These are phyloP conservation scores for Cercospora brassicicola DNA, from an alignment of 2,329 filamentous ascomycete genomes.

Conservation along the genomic window DNA sequence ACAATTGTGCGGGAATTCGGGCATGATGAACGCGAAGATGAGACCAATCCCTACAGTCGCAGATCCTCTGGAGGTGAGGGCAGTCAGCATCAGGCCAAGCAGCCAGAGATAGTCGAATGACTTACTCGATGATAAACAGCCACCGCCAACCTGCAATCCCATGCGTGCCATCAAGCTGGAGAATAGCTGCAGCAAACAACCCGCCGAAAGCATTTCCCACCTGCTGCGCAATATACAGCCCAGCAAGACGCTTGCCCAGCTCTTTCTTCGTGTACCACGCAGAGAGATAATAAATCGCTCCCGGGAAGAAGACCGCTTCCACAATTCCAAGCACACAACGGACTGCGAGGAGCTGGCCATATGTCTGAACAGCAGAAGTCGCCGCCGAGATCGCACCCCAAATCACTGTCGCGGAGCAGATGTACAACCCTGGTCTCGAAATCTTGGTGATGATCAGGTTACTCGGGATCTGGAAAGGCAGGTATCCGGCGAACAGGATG, in stretches of 20 bases:
- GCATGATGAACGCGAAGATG: slow-evolving; percentile 28
- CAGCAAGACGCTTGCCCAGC: slow-evolving; percentile 8
- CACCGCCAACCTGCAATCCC: slow-evolving; percentile 12
- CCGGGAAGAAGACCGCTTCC: slow-evolving; percentile 14
- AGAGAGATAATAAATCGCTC: slow-evolving; percentile 13
- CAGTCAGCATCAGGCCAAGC: neutral
- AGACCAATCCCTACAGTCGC: slow-evolving; percentile 12
- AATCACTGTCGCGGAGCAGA: slow-evolving; percentile 33
- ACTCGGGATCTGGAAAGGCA: slow-evolving; percentile 10
- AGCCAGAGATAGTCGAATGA: neutral
- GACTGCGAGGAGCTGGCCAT: neutral
- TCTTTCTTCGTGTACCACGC: slow-evolving; percentile 16
- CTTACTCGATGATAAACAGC: slow-evolving; percentile 9
- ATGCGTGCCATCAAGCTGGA: slow-evolving; percentile 6
- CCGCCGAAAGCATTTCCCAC: slow-evolving; percentile 22
- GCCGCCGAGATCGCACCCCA: slow-evolving; percentile 15
- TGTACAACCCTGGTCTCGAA: slow-evolving; percentile 4
- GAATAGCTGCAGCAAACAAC: slow-evolving; percentile 19
- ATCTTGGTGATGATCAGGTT: slow-evolving; percentile 14
- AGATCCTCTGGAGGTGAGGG: neutral
- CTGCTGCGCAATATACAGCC: slow-evolving; percentile 34
- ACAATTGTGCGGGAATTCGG: slow-evolving; percentile 39
- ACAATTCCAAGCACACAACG: slow-evolving; percentile 7
- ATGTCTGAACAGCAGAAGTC: slow-evolving; percentile 9
- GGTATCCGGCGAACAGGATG: slow-evolving; percentile 34